phyloP scores from a whole-genome alignment of 1,284 basidiomycete species.

The Puccinia hordei region DNA sequence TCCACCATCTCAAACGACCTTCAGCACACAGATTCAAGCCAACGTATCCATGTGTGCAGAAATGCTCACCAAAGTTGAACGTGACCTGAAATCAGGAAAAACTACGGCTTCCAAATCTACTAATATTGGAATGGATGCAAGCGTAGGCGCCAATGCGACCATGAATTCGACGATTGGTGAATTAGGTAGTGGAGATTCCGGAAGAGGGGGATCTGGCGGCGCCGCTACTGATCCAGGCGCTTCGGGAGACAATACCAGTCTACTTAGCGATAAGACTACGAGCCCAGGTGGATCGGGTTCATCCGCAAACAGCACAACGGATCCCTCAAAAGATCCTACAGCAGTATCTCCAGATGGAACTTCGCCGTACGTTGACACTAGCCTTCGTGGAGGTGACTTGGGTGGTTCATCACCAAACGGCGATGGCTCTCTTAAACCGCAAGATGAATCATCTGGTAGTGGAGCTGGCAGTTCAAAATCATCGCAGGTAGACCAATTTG shows the following conservation, averaged over 20 bases:
- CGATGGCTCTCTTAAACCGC: neutral
- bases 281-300: neutral
- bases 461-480: neutral
- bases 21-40: constrained; percentile 27
- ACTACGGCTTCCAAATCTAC: neutral
- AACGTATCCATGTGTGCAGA: constrained; percentile 32
- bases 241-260: neutral
- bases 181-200: neutral
- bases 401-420: neutral
- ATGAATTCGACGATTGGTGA: constrained; percentile 5
- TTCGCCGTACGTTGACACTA: neutral
- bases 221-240: neutral
- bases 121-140: constrained; percentile 3
- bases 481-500: neutral
- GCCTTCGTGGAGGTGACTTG: neutral
- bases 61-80: constrained; percentile 35
- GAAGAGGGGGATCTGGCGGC: no score
- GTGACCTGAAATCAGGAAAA: neutral
- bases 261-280: neutral
- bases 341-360: neutral
- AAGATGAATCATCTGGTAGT: neutral
- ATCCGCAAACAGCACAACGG: neutral
- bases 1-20: constrained; percentile 29
- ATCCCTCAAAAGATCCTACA: neutral
- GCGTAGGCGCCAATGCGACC: constrained; percentile 1